A percentile compares a stretch with the other conserved stretches of the same genome.
Conservation (phyloP, 75 land plant genomes). For the Picea glauca region DNA sequence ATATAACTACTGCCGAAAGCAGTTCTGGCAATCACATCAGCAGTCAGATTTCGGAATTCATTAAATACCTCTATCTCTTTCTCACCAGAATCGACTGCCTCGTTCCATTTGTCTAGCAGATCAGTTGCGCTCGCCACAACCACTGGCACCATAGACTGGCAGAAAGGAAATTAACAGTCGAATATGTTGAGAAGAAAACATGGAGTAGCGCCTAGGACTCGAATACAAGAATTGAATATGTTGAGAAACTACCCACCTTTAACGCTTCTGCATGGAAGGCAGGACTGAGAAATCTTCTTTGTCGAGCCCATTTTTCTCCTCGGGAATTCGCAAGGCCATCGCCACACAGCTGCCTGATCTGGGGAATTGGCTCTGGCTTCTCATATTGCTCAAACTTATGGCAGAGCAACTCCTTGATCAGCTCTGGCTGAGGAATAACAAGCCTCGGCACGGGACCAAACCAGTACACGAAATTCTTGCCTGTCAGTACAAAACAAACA, state of each 20-base stretch:
- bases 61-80: constrained; percentile 9
- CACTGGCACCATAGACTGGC: constrained; percentile 8
- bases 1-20: constrained; percentile 20
- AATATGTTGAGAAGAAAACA: too few species aligned
- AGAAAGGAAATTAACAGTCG: too few species aligned
- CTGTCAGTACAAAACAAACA: not conserved
- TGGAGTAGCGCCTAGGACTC: too few species aligned
- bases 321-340: constrained; percentile 11
- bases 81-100: not conserved
- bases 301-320: constrained; percentile 35
- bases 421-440: constrained; percentile 20
- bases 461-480: constrained; percentile 16
- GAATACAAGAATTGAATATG: too few species aligned
- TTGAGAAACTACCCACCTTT: constrained; percentile 17
- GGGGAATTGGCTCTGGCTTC: not conserved
- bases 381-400: constrained; percentile 25
- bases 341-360: not conserved
- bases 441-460: constrained; percentile 15
- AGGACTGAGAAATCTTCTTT: constrained; percentile 29
- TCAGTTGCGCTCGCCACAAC: not conserved
- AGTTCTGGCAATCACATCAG: constrained; percentile 17
- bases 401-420: constrained; percentile 31
- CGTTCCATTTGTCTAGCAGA: constrained; percentile 14
- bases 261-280: constrained; percentile 34
- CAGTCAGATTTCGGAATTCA: constrained; percentile 9